Percentiles rank a stretch among this genome's conserved stretches.
Conservation (phyloP, 352 stramenopile species). For the Globisporangium heterothallicum region DNA sequence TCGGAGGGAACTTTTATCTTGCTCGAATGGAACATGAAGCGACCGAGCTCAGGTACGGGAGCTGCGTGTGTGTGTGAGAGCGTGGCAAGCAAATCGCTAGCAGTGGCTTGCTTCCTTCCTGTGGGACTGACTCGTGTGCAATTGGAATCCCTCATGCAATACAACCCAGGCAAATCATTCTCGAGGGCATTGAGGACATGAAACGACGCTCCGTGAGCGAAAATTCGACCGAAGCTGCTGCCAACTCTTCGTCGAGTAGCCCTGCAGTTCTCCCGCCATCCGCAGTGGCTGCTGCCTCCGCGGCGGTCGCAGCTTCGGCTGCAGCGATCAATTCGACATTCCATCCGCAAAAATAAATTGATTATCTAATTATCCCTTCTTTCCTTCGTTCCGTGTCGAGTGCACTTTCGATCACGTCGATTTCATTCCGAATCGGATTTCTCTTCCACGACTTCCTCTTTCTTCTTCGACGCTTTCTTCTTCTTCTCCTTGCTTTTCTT, state of each 20-base stretch:
- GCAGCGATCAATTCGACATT: background rate
- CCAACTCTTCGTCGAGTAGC: background rate
- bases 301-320: background rate
- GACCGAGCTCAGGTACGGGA: conserved; percentile 28
- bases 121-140: too few relatives aligned
- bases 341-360: background rate
- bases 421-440: background rate
- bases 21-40: conserved; percentile 59
- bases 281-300: background rate
- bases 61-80: background rate
- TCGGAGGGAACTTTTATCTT: conserved; percentile 61
- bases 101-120: too few relatives aligned
- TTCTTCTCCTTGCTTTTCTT: conserved; percentile 23
- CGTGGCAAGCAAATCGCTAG: conserved; percentile 1
- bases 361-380: conserved; percentile 7
- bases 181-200: conserved; percentile 27
- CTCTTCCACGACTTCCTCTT: background rate
- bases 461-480: conserved; percentile 18
- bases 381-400: background rate
- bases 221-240: background rate
- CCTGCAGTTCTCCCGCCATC: background rate
- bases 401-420: background rate
- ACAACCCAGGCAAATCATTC: conserved; percentile 23
- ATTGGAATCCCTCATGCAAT: too few relatives aligned
- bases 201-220: conserved; percentile 12